Evolutionary conservation across 2,329 filamentous ascomycete genomes (phyloP).

Genomic region (Thielaviopsis musarum): DNA sequence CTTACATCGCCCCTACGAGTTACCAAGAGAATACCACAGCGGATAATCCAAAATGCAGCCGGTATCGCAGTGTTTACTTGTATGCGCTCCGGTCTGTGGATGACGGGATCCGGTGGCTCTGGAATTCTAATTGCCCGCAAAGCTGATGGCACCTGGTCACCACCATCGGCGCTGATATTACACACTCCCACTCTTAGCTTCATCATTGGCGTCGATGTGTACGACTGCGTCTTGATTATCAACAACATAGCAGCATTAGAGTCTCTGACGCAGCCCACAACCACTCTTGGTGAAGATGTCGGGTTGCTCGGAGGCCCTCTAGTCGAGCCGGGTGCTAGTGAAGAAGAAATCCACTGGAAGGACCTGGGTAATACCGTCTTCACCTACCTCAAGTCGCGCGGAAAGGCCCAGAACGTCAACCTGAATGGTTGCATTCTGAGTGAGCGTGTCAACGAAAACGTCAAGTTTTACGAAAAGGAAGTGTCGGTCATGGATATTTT

Average conservation of each 20-base stretch:
- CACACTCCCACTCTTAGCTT: conserved; percentile 84
- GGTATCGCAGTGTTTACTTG: conserved; percentile 89
- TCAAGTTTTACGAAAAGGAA: conserved; percentile 36
- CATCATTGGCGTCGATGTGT: conserved; percentile 81
- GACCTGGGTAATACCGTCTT: conserved; percentile 38
- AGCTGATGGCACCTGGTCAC: conserved; percentile 78
- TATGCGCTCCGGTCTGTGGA: conserved; percentile 84
- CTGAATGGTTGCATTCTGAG: conserved; percentile 39
- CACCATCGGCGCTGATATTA: conserved; percentile 76
- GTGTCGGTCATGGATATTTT: conserved; percentile 39
- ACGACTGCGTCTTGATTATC: conserved; percentile 87
- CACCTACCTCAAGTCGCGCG: conserved; percentile 41
- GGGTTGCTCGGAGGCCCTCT: conserved; percentile 63
- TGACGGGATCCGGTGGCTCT: conserved; percentile 79
- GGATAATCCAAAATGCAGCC: conserved; percentile 76
- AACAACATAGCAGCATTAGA: conserved; percentile 75
- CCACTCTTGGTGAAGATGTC: conserved; percentile 70
- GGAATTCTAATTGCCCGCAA: conserved; percentile 73
- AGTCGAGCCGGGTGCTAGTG: conserved; percentile 33
- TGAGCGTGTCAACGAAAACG: conserved; percentile 42
- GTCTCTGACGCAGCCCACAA: conserved; percentile 61
- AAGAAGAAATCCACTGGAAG: conserved; percentile 33
- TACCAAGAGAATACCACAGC: conserved; percentile 63
- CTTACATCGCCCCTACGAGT: conserved; percentile 32
- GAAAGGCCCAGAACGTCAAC: conserved; percentile 37